Evolutionary conservation across 2,329 filamentous ascomycete species (phyloP), one percentile per base, ranked within the genome.

Genomic region (Hymenoscyphus infarciens): DNA sequence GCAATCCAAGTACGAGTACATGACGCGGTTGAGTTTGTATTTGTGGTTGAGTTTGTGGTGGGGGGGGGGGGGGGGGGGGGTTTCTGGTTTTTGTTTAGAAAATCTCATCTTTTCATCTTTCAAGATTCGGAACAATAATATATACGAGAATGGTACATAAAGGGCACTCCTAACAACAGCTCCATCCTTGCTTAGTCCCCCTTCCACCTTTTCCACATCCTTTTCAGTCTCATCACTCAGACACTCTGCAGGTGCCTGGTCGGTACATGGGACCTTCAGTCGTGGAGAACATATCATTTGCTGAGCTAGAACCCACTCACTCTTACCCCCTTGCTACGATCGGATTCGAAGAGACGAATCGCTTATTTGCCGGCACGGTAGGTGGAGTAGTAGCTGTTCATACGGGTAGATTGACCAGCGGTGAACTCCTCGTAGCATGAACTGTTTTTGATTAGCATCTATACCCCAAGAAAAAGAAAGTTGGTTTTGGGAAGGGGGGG

Each of bases 361-460:
- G n/a, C n/a, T 55, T 55, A 55, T n/a, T 33, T 55, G 53, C 53
- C 29, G 16, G 61, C 57, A 61, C 64, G 62, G 57, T 63, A 66
- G 15, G 60, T 61, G 39, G 60, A 59, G 42, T 55, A 66, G 60
- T 61, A 64, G 57, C 49, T 63, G 31, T 59, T 53, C 63, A 66
- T 64, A 29, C 64, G 56, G 25, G 64, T 66, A 33, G 27, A 45
- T 56, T 66, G 64, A 45, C 53, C 53, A 27, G 64, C 35, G n/a
- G 64, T 66, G 72, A 82, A 82, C 69, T 78, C 75, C 53, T 75
- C 72, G 70, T 78, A 79, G 74, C 80, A 81, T 63, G 53, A 61
- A 45, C 63, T 64, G 19, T 27, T 53, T 15, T 15, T n/a, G 15
- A 4, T 64, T 15, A 62, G 49, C 42, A n/a, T 27, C 6, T 19